These are phyloP conservation scores for Colletotrichum coccodes DNA, from an alignment of 2,329 filamentous ascomycete species.

Conservation along the genomic window DNA sequence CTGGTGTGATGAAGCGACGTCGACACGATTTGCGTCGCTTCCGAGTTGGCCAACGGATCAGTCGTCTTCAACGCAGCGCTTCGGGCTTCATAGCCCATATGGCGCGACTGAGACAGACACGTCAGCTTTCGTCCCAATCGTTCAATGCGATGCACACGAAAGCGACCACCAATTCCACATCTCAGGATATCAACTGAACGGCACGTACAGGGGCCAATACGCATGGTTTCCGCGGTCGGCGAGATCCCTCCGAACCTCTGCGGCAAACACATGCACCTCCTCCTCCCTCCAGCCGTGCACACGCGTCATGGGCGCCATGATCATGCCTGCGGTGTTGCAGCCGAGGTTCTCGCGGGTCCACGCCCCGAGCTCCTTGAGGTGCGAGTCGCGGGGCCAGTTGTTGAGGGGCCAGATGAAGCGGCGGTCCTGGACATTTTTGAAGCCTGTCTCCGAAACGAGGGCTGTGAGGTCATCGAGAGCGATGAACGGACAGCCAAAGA, in stretches of 20 bases:
- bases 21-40: not conserved
- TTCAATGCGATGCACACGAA: no score
- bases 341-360: conserved; percentile 43
- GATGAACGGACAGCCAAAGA: conserved; percentile 39
- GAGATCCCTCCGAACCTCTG: conserved; percentile 37
- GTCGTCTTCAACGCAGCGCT: not conserved
- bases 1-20: no score
- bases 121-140: not conserved
- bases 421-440: conserved; percentile 41
- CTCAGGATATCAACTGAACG: not conserved
- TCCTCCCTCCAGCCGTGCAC: conserved; percentile 46
- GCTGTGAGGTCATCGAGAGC: conserved; percentile 32
- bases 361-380: conserved; percentile 39
- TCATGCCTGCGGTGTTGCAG: conserved; percentile 45
- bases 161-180: not conserved
- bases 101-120: not conserved
- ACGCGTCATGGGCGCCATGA: conserved; percentile 48
- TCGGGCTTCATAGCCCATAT: not conserved
- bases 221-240: conserved; percentile 8
- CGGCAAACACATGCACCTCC: conserved; percentile 39
- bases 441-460: conserved; percentile 35
- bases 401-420: conserved; percentile 43
- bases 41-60: not conserved
- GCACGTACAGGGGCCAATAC: conserved; percentile 22
- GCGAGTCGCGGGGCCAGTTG: conserved; percentile 43